Evolutionary conservation across 495 filamentous ascomycete species (phyloP).

Genomic region (Xanthoparmelia taractica): DNA sequence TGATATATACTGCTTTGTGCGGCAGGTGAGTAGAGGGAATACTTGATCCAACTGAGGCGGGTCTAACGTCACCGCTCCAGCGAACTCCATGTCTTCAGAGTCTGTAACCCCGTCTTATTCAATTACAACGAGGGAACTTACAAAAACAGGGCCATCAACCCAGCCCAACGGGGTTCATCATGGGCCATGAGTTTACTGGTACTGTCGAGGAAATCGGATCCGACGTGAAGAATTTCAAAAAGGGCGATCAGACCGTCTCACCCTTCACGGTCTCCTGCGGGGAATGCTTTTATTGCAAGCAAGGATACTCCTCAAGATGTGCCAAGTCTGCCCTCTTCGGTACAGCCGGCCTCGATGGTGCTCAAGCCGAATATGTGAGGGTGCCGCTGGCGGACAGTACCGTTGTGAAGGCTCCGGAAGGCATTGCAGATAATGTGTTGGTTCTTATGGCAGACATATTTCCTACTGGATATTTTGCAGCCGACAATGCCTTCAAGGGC

Average conservation of each 20-base stretch:
- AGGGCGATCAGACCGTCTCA: constrained; percentile 71
- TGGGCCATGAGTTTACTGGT: constrained; percentile 74
- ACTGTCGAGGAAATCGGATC: constrained; percentile 59
- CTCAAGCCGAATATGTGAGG: constrained; percentile 74
- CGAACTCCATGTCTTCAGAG: constrained; percentile 86
- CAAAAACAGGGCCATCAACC: constrained; percentile 22
- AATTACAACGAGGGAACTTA: background rate
- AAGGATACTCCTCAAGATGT: constrained; percentile 77
- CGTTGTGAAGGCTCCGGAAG: constrained; percentile 65
- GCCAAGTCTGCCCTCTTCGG: constrained; percentile 69
- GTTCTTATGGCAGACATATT: constrained; percentile 87
- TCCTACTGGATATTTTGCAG: constrained; percentile 73
- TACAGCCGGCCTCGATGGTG: constrained; percentile 65
- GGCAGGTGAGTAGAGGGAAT: constrained; percentile 58
- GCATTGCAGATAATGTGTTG: constrained; percentile 66
- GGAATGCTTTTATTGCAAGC: constrained; percentile 84
- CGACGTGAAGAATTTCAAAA: constrained; percentile 57
- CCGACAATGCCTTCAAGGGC: constrained; percentile 69
- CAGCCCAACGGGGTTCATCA: constrained; percentile 49
- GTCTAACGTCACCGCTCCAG: constrained; percentile 35
- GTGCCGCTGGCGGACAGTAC: constrained; percentile 81
- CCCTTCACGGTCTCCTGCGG: constrained; percentile 84
- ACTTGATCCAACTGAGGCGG: constrained; percentile 1
- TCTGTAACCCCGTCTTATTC: constrained; percentile 42
- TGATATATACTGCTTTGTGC: constrained; percentile 78